Evolutionary conservation across 441 rosid genomes (phyloP), one percentile per base, ranked within the genome.

Genomic region (Iberis amara): DNA sequence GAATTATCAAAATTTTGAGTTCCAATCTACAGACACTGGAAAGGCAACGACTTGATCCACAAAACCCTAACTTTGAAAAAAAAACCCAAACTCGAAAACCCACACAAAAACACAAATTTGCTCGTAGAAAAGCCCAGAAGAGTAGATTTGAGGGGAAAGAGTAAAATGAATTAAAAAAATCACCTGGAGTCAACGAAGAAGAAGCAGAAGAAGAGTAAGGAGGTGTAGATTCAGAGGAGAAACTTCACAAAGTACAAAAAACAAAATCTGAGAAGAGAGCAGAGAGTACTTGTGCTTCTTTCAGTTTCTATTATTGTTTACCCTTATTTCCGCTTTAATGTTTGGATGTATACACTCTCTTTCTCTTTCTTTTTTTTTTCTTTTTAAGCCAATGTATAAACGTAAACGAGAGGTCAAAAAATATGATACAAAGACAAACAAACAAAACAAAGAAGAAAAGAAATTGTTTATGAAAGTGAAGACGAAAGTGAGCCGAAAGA

Each of bases 281-380:
- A 60, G 68, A 60, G 68, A 6, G 9, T 55, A 18, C 40, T 31
- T 31, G 35, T 4, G 55, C 59, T 64, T 44, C 71, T 52, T 24
- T 57, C 32, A 26, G 55, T 53, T 57, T 33, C 47, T 54, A 37
- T 59, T 54, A 49, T 68, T 37, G 38, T 62, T 69, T 44, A 47
- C 64, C 45, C 15, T 61, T 59, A 14, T 65, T 56, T 18, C 21
- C 21, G 21, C 21, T 18, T 18, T 18, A 18, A 18, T 64, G 45
- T 63, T 43, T 61, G 48, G 61, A 4, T 28, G 6, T 28, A 28
- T 28, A 28, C 8, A 28, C 32, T 28, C 32, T 28, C 21, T 39
- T 7, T 30, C 33, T 30, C 33, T 3, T n/a, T n/a, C n/a, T n/a
- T n/a, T n/a, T n/a, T n/a, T n/a, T n/a, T n/a, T n/a, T n/a, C n/a